Conservation (phyloP, 345 rosid genomes). For the Kandelia obovata region DNA sequence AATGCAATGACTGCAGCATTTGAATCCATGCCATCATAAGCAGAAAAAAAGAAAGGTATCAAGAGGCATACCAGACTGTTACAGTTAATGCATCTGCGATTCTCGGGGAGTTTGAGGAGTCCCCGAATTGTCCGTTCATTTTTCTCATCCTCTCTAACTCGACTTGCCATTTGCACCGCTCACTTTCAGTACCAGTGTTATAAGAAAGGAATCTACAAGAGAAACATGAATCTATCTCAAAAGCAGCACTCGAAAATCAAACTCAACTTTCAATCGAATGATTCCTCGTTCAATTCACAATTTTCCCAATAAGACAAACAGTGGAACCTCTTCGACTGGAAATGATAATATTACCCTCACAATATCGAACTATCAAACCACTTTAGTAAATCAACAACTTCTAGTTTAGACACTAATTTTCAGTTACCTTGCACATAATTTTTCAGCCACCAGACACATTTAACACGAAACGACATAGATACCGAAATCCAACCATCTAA, state of each 20-base stretch:
- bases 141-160: slow-evolving; percentile 83
- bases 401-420: background rate
- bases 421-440: background rate
- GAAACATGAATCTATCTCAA: too few relatives aligned
- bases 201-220: too few relatives aligned
- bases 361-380: background rate
- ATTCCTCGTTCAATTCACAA: too few relatives aligned
- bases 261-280: background rate
- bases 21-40: background rate
- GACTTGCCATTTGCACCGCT: slow-evolving; percentile 49
- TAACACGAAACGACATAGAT: background rate
- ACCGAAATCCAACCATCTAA: slow-evolving; percentile 6
- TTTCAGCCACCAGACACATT: background rate
- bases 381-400: background rate
- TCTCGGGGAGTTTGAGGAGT: slow-evolving; percentile 80
- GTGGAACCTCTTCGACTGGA: background rate
- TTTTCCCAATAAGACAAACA: too few relatives aligned
- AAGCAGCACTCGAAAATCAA: background rate
- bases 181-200: background rate
- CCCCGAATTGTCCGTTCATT: slow-evolving; percentile 79
- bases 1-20: too few relatives aligned
- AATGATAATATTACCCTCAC: background rate
- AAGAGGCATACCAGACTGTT: slow-evolving; percentile 64
- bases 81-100: slow-evolving; percentile 90
- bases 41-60: background rate